Conservation (phyloP, 345 rosid genomes). For the Eucalyptus regnans region DNA sequence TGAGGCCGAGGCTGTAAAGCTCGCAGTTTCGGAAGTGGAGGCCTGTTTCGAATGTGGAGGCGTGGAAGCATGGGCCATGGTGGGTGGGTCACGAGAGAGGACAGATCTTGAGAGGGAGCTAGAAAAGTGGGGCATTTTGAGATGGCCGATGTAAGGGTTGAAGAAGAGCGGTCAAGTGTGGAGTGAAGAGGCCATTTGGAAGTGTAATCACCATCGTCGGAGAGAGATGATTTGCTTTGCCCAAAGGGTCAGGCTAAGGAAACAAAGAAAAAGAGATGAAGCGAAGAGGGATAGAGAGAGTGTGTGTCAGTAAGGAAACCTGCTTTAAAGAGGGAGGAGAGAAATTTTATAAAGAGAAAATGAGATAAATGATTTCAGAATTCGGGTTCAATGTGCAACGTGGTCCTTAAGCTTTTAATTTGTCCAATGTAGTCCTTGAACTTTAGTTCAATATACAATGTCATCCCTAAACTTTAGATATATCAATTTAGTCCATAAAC, state of each 20-base stretch:
- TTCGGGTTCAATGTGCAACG: too few species aligned
- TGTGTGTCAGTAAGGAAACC: conserved; percentile 10
- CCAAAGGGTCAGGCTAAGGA: not conserved
- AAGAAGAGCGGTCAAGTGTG: not conserved
- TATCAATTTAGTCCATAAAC: too few species aligned
- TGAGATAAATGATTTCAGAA: too few species aligned
- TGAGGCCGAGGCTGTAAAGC: conserved; percentile 13
- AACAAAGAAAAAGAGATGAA: not conserved
- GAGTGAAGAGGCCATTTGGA: not conserved
- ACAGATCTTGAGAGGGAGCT: not conserved
- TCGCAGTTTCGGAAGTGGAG: conserved; percentile 2
- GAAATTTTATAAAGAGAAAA: too few species aligned
- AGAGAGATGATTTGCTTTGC: not conserved
- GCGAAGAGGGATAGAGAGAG: not conserved
- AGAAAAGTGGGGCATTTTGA: not conserved
- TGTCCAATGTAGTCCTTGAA: too few species aligned
- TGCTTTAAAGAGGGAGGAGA: not conserved
- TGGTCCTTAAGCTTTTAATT: too few species aligned
- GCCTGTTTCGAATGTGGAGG: not conserved
- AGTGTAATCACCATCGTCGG: not conserved
- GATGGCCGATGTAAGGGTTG: not conserved
- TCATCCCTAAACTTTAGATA: too few species aligned
- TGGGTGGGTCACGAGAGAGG: not conserved
- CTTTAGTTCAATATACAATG: too few species aligned
- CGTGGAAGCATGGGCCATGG: conserved; percentile 1